Evolutionary conservation across 2,329 filamentous ascomycete genomes (phyloP).

Genomic region (Penicillium brasilianum): DNA sequence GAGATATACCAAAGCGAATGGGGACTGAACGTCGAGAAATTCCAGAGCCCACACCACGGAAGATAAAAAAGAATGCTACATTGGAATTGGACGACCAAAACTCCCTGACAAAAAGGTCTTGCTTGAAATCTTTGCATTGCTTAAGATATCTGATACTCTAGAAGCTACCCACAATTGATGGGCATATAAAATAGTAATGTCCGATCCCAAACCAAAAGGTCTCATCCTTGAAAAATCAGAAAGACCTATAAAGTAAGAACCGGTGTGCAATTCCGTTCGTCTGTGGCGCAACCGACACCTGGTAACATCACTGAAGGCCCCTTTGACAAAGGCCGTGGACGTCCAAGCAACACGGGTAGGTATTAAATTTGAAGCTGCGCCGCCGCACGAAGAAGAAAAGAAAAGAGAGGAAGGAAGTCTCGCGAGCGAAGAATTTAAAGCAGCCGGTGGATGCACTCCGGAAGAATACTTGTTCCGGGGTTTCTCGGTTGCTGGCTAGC

Average conservation of each 20-base stretch:
- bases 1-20: not conserved
- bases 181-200: constrained; percentile 49
- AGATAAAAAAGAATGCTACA: not conserved
- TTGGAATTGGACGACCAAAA: not conserved
- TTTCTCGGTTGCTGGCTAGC: constrained; percentile 1
- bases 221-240: constrained; percentile 50
- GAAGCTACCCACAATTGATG: constrained; percentile 2
- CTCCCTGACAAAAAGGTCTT: not conserved
- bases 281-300: constrained; percentile 84
- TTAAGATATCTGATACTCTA: not conserved
- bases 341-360: constrained; percentile 82
- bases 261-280: constrained; percentile 77
- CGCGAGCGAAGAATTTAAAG: constrained; percentile 31
- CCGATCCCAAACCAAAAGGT: constrained; percentile 60
- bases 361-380: constrained; percentile 64
- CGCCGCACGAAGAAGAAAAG: constrained; percentile 78
- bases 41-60: not conserved
- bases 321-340: constrained; percentile 45
- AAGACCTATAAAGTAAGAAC: constrained; percentile 58
- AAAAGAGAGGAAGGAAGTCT: constrained; percentile 41
- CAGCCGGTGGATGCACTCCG: constrained; percentile 18
- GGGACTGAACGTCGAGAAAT: not conserved
- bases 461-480: constrained; percentile 23
- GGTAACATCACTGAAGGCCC: constrained; percentile 53
- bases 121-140: too few species aligned